phyloP scores from a whole-genome alignment of 805 yeast species.

The Brettanomyces sp. region DNA sequence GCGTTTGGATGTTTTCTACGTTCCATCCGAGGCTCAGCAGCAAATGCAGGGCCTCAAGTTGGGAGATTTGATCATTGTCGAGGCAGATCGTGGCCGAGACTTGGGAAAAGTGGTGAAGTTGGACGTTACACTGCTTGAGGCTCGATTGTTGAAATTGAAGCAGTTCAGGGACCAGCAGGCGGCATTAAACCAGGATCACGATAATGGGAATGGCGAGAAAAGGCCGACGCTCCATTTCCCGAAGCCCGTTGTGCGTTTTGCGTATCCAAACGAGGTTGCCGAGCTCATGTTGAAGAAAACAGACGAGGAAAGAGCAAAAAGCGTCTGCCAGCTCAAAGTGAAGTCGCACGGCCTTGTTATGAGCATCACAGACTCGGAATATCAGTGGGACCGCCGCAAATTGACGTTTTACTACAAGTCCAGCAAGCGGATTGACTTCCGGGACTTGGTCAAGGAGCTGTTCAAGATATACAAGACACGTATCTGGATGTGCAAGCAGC shows the following conservation, averaged over 20 bases:
- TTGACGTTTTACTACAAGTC: slow-evolving; percentile 66
- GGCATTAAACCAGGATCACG: slow-evolving; percentile 35
- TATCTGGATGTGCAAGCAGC: slow-evolving; percentile 67
- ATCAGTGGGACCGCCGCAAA: slow-evolving; percentile 78
- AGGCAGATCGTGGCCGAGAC: slow-evolving; percentile 77
- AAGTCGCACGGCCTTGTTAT: slow-evolving; percentile 40
- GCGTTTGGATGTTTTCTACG: slow-evolving; percentile 66
- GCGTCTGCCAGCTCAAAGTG: slow-evolving; percentile 50
- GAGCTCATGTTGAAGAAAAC: slow-evolving; percentile 48
- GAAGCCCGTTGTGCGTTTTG: slow-evolving; percentile 55
- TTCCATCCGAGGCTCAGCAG: slow-evolving; percentile 30
- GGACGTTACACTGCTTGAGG: slow-evolving; percentile 54
- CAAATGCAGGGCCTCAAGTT: slow-evolving; percentile 25
- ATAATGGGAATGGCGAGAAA: slow-evolving; percentile 1
- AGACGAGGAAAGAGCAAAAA: slow-evolving; percentile 64
- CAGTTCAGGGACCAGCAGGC: slow-evolving; percentile 68
- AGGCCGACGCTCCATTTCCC: slow-evolving; percentile 53
- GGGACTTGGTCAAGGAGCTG: slow-evolving; percentile 68
- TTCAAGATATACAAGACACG: slow-evolving; percentile 71
- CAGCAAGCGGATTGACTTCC: slow-evolving; percentile 60
- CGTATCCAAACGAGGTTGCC: slow-evolving; percentile 50
- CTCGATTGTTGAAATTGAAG: slow-evolving; percentile 52
- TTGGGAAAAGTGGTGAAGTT: slow-evolving; percentile 56
- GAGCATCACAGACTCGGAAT: slow-evolving; percentile 70
- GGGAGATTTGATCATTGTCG: slow-evolving; percentile 72